phyloP scores from a whole-genome alignment of 164 flowering plant species.

The Euptelea pleiosperma region DNA sequence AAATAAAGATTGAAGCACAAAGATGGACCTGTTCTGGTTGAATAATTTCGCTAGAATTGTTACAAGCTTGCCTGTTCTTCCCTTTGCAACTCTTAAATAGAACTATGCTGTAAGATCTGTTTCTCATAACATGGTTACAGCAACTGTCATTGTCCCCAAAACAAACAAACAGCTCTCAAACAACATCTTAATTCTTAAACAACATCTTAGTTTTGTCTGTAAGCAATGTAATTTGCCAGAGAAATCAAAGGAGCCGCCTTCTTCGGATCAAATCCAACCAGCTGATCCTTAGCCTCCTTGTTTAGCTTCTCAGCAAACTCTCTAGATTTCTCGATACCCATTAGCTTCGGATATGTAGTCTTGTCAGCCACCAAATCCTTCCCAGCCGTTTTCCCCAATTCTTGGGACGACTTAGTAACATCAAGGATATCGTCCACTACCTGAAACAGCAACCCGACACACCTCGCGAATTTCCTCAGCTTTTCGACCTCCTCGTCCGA shows the following conservation, averaged over 20 bases:
- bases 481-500: constrained; percentile 50
- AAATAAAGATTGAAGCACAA: neutral
- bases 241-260: constrained; percentile 67
- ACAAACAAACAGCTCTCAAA: neutral
- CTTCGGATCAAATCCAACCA: constrained; percentile 49
- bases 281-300: constrained; percentile 47
- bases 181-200: neutral
- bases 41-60: neutral
- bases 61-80: neutral
- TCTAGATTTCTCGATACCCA: constrained; percentile 65
- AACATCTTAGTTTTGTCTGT: constrained; percentile 43
- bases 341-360: constrained; percentile 59
- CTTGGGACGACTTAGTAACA: constrained; percentile 59
- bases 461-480: constrained; percentile 54
- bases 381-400: constrained; percentile 81
- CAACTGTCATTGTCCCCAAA: neutral
- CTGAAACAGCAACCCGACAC: constrained; percentile 66
- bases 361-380: constrained; percentile 72
- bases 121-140: neutral
- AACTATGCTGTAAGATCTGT: neutral
- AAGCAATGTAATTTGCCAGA: constrained; percentile 64
- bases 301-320: constrained; percentile 56
- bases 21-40: neutral
- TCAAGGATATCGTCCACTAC: constrained; percentile 82
- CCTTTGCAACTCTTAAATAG: neutral